Evolutionary conservation across 2,329 filamentous ascomycete genomes (phyloP).

Genomic region (Rhexocercosporidium sp.): DNA sequence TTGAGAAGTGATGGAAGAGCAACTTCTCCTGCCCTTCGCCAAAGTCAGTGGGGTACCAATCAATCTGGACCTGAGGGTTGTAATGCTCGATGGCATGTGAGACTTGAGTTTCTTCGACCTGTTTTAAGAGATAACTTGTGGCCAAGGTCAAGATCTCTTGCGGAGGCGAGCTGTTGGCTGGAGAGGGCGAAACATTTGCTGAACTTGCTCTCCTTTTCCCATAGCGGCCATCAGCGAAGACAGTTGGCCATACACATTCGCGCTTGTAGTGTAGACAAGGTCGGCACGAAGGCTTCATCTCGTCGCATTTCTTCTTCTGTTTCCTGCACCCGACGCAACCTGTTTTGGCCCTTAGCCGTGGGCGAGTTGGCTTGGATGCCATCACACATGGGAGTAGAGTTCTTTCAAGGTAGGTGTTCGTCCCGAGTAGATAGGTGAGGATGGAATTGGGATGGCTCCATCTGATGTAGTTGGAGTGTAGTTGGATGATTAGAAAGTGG

Average conservation of each 20-base stretch:
- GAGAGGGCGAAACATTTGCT: not conserved
- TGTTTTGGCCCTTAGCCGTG: not conserved
- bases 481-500: too few relatives aligned
- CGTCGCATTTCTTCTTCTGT: conserved; percentile 7
- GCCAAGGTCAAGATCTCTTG: not conserved
- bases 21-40: not conserved
- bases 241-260: not conserved
- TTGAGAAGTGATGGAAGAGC: conserved; percentile 5
- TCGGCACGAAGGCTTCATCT: not conserved
- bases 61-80: not conserved
- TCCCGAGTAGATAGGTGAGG: too few relatives aligned
- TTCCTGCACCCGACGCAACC: not conserved
- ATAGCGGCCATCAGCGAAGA: not conserved
- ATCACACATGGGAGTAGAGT: not conserved
- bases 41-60: not conserved
- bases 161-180: not conserved
- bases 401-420: too few relatives aligned
- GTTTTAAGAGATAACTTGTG: not conserved
- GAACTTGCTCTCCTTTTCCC: not conserved
- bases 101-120: not conserved
- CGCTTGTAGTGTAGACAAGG: not conserved
- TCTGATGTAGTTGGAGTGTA: too few relatives aligned
- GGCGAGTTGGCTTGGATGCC: not conserved
- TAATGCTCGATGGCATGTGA: not conserved
- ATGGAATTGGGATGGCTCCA: too few relatives aligned